These are phyloP conservation scores for Coemansia sp. DNA, from an alignment of 192 early-diverging fungal species.

Conservation along the genomic window DNA sequence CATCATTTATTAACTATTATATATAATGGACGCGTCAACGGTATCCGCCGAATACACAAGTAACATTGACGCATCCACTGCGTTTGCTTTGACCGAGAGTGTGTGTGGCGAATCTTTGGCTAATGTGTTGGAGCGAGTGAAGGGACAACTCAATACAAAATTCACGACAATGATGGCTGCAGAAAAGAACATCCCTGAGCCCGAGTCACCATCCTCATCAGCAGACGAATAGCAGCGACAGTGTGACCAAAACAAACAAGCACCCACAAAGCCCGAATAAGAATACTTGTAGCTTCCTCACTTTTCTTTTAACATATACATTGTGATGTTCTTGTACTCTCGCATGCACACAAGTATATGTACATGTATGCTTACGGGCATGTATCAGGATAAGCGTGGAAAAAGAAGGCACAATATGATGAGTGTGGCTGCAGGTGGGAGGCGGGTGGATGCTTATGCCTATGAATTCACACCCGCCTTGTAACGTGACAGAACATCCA, in stretches of 20 bases:
- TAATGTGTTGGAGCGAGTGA: conserved; percentile 23
- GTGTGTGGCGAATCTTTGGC: conserved; percentile 7
- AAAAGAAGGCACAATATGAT: background rate
- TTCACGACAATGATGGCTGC: conserved; percentile 34
- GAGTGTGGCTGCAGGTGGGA: too few relatives aligned
- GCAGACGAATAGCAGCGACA: background rate
- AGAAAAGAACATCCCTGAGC: conserved; percentile 17
- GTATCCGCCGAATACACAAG: conserved; percentile 25
- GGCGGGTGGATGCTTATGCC: background rate
- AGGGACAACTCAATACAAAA: conserved; percentile 33
- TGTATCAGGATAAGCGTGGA: background rate
- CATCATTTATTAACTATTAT: background rate
- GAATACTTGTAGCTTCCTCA: background rate
- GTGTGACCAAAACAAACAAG: background rate
- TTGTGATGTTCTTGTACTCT: background rate
- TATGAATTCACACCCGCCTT: background rate
- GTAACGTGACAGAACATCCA: background rate
- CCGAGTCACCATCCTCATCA: background rate
- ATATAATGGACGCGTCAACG: conserved; percentile 7
- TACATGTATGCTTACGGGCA: conserved; percentile 9
- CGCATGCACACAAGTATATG: conserved; percentile 3
- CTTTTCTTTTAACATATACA: background rate
- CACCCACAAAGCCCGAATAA: background rate
- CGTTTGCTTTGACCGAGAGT: conserved; percentile 19
- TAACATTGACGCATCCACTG: background rate